Evolutionary conservation across 257 asterid genomes (phyloP), one percentile per base, ranked within the genome.

Genomic region (Catharanthus roseus): DNA sequence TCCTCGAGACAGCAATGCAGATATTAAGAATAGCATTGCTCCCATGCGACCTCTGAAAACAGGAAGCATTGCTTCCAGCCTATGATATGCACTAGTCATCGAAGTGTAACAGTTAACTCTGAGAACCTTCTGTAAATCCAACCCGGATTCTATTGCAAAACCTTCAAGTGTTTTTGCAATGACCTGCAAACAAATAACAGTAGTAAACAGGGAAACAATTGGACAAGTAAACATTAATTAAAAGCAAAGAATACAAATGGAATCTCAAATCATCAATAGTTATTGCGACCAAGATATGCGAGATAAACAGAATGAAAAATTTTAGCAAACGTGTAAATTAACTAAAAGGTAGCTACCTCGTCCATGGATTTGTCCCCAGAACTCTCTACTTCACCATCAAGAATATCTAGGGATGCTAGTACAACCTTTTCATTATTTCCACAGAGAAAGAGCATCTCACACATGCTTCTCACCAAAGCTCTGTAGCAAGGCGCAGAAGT

Each of bases 1-100:
- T 85, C 97, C 97, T 51, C 97, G 93, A 75, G 97, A 95, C 56
- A 95, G 80, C 80, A 95, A 81, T 65, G 99, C 93, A 21, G 99
- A 90, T 82, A 95, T 88, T 19, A 95, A 76, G 74, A 91, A 95
- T n/a, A 95, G 86, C 87, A 95, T 72, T 47, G 99, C 97, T 78
- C 99, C 99, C 91, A 91, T 73, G 77, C 99, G 99, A 76, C 97
- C 88, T 69, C 90, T 85, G 77, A 81, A 89, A 75, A 85, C 66
- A 69, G 99, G 97, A 78, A 95, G 93, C 91, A 88, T 67, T 31
- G 74, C 85, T 80, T 86, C 90, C 55, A 95, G 91, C 85, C 84
- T 86, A 47, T 79, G 78, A 65, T 81, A 68, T 36, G 93, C 96
- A 68, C 75, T 81, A 68, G 77, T 67, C 51, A 50, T 72, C 56